These are phyloP conservation scores for Phascolomyces articulosus DNA, from an alignment of 371 early-diverging fungal genomes.

Conservation along the genomic window DNA sequence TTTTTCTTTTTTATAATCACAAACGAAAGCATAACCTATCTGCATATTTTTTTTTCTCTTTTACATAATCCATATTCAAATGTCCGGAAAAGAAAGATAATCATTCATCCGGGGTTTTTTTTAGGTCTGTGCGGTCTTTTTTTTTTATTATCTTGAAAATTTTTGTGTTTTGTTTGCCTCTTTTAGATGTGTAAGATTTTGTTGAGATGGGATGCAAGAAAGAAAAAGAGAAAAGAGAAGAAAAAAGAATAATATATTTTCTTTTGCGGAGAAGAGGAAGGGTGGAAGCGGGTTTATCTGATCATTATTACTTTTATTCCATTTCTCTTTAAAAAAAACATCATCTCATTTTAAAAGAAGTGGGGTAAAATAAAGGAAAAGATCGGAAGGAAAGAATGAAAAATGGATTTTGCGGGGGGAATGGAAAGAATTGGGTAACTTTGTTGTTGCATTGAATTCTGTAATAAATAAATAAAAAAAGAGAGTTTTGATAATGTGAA, in stretches of 20 bases:
- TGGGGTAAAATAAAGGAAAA: not conserved
- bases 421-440: not conserved
- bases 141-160: too few relatives aligned
- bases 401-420: not conserved
- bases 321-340: too few relatives aligned
- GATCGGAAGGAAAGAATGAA: not conserved
- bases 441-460: too few relatives aligned
- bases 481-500: not conserved
- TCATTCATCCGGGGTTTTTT: not conserved
- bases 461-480: not conserved
- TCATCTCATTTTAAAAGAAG: too few relatives aligned
- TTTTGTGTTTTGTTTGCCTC: too few relatives aligned
- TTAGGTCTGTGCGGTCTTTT: slow-evolving; percentile 5
- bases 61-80: slow-evolving; percentile 3
- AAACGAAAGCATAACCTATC: too few relatives aligned
- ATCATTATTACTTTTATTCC: too few relatives aligned
- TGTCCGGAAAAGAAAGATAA: not conserved
- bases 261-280: too few relatives aligned
- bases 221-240: too few relatives aligned
- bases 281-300: too few relatives aligned
- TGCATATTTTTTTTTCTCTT: not conserved
- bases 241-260: too few relatives aligned
- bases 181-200: too few relatives aligned
- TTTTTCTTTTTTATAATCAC: not conserved
- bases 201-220: not conserved